A percentile compares a stretch with the other conserved stretches of the same genome.
Evolutionary conservation across 345 rosid species (phyloP).

Genomic region (Gossypium sturtianum): DNA sequence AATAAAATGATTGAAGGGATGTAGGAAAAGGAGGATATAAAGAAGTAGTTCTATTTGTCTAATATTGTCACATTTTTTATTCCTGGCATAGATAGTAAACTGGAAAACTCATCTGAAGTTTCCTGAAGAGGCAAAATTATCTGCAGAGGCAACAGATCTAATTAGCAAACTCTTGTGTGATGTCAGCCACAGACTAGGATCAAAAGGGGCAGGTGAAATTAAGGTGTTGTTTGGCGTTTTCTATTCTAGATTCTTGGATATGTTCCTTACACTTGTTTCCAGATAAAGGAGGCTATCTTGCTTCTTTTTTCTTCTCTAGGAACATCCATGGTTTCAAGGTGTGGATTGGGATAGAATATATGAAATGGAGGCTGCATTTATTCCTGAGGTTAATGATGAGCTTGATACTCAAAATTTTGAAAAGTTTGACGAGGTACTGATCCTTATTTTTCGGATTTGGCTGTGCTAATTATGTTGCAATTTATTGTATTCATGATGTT

Average conservation of each 20-base stretch:
- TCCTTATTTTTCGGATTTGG: not conserved
- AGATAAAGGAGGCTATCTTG: slow-evolving; percentile 22
- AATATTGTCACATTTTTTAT: slow-evolving; percentile 3
- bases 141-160: slow-evolving; percentile 70
- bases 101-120: slow-evolving; percentile 95
- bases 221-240: slow-evolving; percentile 74
- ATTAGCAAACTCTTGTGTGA: slow-evolving; percentile 73
- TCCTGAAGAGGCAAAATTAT: slow-evolving; percentile 83
- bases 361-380: slow-evolving; percentile 84
- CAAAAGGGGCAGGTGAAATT: slow-evolving; percentile 79
- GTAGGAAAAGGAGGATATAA: not conserved
- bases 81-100: slow-evolving; percentile 62
- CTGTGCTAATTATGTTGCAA: not conserved
- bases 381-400: slow-evolving; percentile 85
- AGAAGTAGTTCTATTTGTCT: slow-evolving; percentile 3
- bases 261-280: slow-evolving; percentile 13
- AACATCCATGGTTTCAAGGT: slow-evolving; percentile 76
- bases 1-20: not conserved
- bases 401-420: slow-evolving; percentile 96
- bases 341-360: slow-evolving; percentile 74
- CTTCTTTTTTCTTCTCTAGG: slow-evolving; percentile 36
- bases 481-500: slow-evolving; percentile 7
- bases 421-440: slow-evolving; percentile 77
- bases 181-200: slow-evolving; percentile 76
- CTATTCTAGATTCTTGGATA: slow-evolving; percentile 35